Percentiles rank a stretch among this genome's conserved stretches.
phyloP scores from a whole-genome alignment of 768 basidiomycete genomes.

The Auricularia cornea region DNA sequence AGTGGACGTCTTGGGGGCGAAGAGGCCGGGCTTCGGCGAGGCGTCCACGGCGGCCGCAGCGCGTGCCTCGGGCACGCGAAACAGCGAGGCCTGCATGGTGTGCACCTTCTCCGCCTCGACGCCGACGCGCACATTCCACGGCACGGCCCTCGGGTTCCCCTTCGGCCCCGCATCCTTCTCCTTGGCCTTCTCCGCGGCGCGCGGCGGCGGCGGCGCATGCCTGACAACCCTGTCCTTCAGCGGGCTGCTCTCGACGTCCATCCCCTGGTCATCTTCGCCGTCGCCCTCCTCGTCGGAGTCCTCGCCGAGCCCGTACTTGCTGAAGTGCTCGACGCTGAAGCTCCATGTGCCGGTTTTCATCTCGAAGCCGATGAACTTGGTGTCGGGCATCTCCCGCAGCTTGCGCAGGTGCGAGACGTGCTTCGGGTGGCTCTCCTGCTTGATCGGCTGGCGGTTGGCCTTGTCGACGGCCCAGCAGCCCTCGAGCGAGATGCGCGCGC shows the following conservation, averaged over 20 bases:
- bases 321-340: slow-evolving; percentile 89
- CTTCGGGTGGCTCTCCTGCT: slow-evolving; percentile 63
- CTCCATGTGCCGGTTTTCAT: slow-evolving; percentile 81
- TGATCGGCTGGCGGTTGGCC: slow-evolving; percentile 83
- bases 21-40: slow-evolving; percentile 9
- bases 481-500: slow-evolving; percentile 65
- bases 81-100: slow-evolving; percentile 88
- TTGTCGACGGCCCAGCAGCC: slow-evolving; percentile 88
- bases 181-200: slow-evolving; percentile 5
- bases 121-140: slow-evolving; percentile 66
- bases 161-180: not conserved
- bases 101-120: slow-evolving; percentile 85
- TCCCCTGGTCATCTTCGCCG: not conserved
- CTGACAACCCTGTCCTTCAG: not conserved
- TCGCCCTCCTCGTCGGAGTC: slow-evolving; percentile 15
- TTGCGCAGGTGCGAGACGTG: slow-evolving; percentile 70
- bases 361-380: slow-evolving; percentile 76
- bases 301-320: slow-evolving; percentile 14
- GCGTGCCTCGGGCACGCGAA: slow-evolving; percentile 56
- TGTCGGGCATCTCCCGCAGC: slow-evolving; percentile 77
- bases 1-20: slow-evolving; percentile 6
- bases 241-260: not conserved
- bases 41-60: not conserved
- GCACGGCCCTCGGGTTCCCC: slow-evolving; percentile 37
- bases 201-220: slow-evolving; percentile 1